Percentiles rank a stretch among this genome's conserved stretches.
phyloP scores from a whole-genome alignment of 1,284 basidiomycete species.

The Ceratobasidium papillatum region DNA sequence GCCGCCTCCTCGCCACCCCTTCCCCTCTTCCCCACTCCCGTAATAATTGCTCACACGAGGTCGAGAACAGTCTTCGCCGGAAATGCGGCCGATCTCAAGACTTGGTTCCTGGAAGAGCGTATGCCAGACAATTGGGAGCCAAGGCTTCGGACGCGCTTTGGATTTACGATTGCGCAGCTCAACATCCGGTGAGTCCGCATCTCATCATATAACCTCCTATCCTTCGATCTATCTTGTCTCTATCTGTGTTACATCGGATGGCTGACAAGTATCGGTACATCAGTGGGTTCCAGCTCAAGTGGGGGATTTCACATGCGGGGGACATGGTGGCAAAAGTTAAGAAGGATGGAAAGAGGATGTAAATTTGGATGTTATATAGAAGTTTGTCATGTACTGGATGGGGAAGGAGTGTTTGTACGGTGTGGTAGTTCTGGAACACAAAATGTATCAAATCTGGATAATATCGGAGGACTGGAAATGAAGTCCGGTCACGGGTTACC shows the following conservation, averaged over 20 bases:
- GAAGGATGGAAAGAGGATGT: constrained; percentile 20
- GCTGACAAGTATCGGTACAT: not conserved
- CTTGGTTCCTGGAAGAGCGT: constrained; percentile 42
- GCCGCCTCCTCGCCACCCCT: not conserved
- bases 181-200: constrained; percentile 21
- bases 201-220: not conserved
- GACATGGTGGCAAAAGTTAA: constrained; percentile 20
- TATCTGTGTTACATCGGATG: not conserved
- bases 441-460: not conserved
- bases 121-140: constrained; percentile 42
- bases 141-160: constrained; percentile 6
- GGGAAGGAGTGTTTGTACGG: not conserved
- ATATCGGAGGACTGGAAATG: not conserved
- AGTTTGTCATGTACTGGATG: not conserved
- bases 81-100: constrained; percentile 39
- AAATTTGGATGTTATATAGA: not conserved
- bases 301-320: constrained; percentile 6
- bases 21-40: not conserved
- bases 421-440: not conserved
- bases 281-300: not conserved
- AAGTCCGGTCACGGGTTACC: not conserved
- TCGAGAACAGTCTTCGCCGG: constrained; percentile 34
- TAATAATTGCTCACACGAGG: not conserved
- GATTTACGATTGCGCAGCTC: constrained; percentile 37
- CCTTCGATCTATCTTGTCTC: not conserved